Base-by-base conservation (phyloP, 148 eudicot genomes). In the Selenicereus undatus region DNA sequence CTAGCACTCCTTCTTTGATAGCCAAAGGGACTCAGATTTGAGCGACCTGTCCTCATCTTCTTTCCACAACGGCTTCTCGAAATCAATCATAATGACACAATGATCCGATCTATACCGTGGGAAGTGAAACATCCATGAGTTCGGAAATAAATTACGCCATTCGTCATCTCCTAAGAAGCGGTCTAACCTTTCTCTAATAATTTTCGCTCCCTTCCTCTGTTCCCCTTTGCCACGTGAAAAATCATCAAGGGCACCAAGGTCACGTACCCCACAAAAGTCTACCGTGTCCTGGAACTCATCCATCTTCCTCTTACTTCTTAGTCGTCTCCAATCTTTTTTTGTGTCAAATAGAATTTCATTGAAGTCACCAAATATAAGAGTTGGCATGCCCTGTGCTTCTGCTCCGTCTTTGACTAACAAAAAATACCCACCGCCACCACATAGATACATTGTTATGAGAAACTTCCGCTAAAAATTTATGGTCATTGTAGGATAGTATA, bases 401-500 rank as follows among this genome's bases (percentile, higher is more conserved):
- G 4, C 6, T 21, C 11, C 0, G 24, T 5, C 16, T 76, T 45
- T 5, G 13, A 14, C 78, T 48, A 76, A 3, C 68, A 68, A 56
- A 54, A 76, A 2, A 76, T 18, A 6, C 78, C 48, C 9, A 16
- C 48, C 0, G 17, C 43, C 0, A 3, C 3, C 69, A 68, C 54
- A 8, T 0, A 0, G 0, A 13, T 1, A 2, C 8, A 3, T 0
- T 12, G 11, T 3, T 24, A 21, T 0, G 1, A 7, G 8, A 4
- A 76, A 24, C 0, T 58, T 29, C 3, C 10, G 10, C 71, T 0
- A 60, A 8, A 0, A 42, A 16, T 3, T 78, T 58, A 11, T 65
- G 80, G 0, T 11, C 5, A 2, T 17, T 30, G 12, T n/a, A 78
- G 2, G 73, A 26, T 0, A 6, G 0, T 0, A 45, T 8, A 0